Base-by-base conservation (phyloP, 768 basidiomycete genomes). In the Collybiopsis luxurians region DNA sequence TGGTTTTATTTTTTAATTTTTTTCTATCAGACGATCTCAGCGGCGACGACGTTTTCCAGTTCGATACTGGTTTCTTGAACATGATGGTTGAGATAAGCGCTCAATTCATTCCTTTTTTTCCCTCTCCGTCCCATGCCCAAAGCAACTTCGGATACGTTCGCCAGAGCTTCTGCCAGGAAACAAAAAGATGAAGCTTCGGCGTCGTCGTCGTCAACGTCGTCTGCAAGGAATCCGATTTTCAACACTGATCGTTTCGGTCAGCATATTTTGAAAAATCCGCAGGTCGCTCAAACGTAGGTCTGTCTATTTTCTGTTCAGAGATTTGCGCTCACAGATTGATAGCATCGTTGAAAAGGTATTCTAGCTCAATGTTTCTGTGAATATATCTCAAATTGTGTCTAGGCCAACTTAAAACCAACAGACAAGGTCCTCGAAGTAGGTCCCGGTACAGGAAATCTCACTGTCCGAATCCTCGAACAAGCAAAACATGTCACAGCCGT, bases 361-460 rank as follows among this genome's bases (percentile, higher is more conserved):
- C 34, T 10, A 49, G 15, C 4, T 28, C 13, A n/a, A 12, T 5
- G 53, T 47, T 31, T 57, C n/a, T 26, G n/a, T 36, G 10, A 2
- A 27, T 53, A 50, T 30, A 27, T 27, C 48, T 53, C 46, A n/a
- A 52, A 10, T 12, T 23, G 17, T 15, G 15, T 62, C 46, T 62
- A 97, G 89, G 95, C 96, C 1, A 92, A 91, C 66, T 75, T 99
- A 39, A 88, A 90, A 59, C 91, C 94, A 1, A 95, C 95, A 17
- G 96, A 98, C 72, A 90, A 92, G 64, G 95, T 98, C 31, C 85
- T 99, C 49, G 96, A 98, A 75, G 94, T 98, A 47, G 96, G 95
- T 66, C 95, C 96, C 12, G 96, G 96, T 72, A 98, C 96, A 7
- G 96, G 97, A 61, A 98, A 99, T 69, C 71, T 98, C 66, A 98